Base-by-base conservation (phyloP, 495 filamentous ascomycete species). In the Sabuloglossum arenarium region DNA sequence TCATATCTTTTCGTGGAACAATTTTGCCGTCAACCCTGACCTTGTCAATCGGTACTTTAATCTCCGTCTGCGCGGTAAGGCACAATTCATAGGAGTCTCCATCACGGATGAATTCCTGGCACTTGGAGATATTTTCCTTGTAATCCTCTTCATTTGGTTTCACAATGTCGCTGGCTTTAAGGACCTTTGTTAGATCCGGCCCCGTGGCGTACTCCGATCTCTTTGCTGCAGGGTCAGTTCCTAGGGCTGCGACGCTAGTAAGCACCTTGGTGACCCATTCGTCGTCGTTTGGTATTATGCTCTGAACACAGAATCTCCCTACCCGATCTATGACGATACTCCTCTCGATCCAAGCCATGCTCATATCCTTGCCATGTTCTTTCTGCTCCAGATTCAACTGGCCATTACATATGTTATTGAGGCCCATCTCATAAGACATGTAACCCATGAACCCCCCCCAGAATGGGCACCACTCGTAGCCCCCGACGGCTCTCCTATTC, bases 11-110 rank as follows among this genome's bases (percentile, higher is more conserved):
- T 0, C 23, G 30, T 28, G 21, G 16, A 0, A n/a, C 31, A 6
- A 8, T 6, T 4, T 4, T 1, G 16, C 12, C 39, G 3, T 21
- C n/a, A 9, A 3, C 8, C 3, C 14, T 9, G 16, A 39, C 16
- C 6, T 39, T 9, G 39, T 3, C 1, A 4, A 21, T 5, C 12
- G 68, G 67, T 6, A 69, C 60, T n/a, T 68, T 73, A 56, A 93
- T 73, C 25, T 66, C 71, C 5, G 84, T 86, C 61, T 86, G 79
- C 25, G 78, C 78, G 0, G 88, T 95, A 0, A 96, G 75, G 62
- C 90, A 96, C 21, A 98, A 76, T 64, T 98, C 91, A 68, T 98
- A 98, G 1, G 88, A 93, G 51, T 94, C 79, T 1, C 91, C 91
- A 0, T 78, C 73, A 6, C 78, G 71, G 55, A 98, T 82, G 59